Conservation (phyloP, 345 rosid species). For the Citrus unshiu region DNA sequence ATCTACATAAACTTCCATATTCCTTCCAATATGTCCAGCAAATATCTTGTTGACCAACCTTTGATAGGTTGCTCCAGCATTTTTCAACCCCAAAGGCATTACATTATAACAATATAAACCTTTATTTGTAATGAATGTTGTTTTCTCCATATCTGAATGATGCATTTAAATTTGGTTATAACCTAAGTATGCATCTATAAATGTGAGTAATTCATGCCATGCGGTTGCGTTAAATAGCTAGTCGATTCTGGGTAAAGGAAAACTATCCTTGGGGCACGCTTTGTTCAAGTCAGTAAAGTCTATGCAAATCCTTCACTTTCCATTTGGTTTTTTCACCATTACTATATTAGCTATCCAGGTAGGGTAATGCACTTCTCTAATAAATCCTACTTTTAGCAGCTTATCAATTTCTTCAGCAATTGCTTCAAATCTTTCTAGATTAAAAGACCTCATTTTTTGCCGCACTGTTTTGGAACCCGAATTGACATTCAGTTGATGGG, state of each 20-base stretch:
- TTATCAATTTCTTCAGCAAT: too few relatives aligned
- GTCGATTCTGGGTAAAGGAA: neutral
- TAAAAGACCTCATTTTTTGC: too few relatives aligned
- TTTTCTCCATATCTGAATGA: neutral
- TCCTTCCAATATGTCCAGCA: fast-evolving
- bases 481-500: too few relatives aligned
- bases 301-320: neutral
- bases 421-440: too few relatives aligned
- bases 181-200: neutral
- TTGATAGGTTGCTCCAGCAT: neutral
- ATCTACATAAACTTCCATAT: neutral
- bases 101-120: too few relatives aligned
- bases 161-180: neutral
- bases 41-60: neutral
- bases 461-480: fast-evolving
- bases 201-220: neutral
- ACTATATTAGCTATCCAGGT: neutral
- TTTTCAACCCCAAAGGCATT: neutral
- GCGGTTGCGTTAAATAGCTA: neutral
- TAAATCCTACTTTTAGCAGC: too few relatives aligned
- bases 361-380: neutral
- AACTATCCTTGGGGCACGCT: neutral
- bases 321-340: neutral
- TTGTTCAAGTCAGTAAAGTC: neutral
- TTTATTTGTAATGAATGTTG: neutral